Conservation (phyloP, 1,284 basidiomycete genomes). For the Ustilago loliicola region DNA sequence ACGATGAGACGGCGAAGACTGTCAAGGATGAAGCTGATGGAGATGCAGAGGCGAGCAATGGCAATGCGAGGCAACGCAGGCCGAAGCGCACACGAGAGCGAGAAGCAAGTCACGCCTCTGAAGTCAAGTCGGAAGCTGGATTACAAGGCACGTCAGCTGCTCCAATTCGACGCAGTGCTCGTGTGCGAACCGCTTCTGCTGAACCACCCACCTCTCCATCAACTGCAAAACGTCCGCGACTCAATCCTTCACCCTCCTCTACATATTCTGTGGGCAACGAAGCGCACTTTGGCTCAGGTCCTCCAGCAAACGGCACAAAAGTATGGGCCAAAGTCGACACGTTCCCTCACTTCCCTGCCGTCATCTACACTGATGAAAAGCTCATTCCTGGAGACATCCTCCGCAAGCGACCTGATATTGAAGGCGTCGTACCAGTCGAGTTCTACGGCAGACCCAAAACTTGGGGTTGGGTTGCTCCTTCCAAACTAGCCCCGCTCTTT, state of each 20-base stretch:
- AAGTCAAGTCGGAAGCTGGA: not conserved
- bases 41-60: not conserved
- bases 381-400: constrained; percentile 8
- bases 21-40: not conserved
- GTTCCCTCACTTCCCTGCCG: constrained; percentile 35
- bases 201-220: constrained; percentile 21
- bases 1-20: constrained; percentile 33
- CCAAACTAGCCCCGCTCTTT: constrained; percentile 16
- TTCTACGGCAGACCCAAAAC: constrained; percentile 34
- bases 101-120: constrained; percentile 13
- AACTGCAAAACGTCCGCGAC: constrained; percentile 12
- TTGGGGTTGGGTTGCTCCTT: constrained; percentile 25
- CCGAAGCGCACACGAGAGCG: constrained; percentile 19
- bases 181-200: constrained; percentile 11
- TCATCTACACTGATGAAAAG: constrained; percentile 12
- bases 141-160: not conserved
- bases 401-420: not conserved
- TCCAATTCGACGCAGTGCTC: constrained; percentile 25
- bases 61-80: constrained; percentile 1
- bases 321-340: constrained; percentile 53
- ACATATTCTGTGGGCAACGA: not conserved
- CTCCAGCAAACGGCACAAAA: constrained; percentile 26
- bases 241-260: not conserved
- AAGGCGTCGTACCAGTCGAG: constrained; percentile 18
- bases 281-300: not conserved